A percentile compares a stretch with the other conserved stretches of the same genome.
Evolutionary conservation across 2,329 filamentous ascomycete species (phyloP).

Genomic region (Fusarium sp.): DNA sequence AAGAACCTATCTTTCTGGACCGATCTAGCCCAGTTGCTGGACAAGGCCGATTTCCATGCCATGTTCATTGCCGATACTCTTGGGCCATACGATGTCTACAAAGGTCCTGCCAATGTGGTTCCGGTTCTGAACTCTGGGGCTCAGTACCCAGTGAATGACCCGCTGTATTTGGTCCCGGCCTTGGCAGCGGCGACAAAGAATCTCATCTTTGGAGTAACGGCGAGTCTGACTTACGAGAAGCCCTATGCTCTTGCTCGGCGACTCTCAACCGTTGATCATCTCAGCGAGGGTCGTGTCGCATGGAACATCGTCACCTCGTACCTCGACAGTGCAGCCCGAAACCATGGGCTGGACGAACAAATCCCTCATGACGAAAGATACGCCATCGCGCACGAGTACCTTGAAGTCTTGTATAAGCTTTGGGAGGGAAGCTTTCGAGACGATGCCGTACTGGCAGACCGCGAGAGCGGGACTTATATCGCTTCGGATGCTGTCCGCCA

Average conservation of each 20-base stretch:
- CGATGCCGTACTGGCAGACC: neutral
- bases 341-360: neutral
- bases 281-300: slow-evolving; percentile 51
- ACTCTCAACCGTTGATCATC: slow-evolving; percentile 52
- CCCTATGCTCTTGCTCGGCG: slow-evolving; percentile 51
- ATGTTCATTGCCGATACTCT: slow-evolving; percentile 41
- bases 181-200: slow-evolving; percentile 60
- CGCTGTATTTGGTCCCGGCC: neutral
- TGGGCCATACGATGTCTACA: neutral
- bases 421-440: neutral
- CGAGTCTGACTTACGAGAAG: slow-evolving; percentile 51
- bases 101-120: neutral
- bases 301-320: slow-evolving; percentile 66
- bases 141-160: neutral
- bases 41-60: slow-evolving; percentile 59
- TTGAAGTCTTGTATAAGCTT: neutral
- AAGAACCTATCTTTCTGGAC: slow-evolving; percentile 57
- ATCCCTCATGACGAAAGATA: neutral
- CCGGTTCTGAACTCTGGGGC: neutral
- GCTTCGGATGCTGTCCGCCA: slow-evolving; percentile 50
- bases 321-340: slow-evolving; percentile 56
- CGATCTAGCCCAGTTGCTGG: slow-evolving; percentile 59
- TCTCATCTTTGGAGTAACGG: slow-evolving; percentile 54
- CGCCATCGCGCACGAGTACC: neutral
- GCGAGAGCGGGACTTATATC: slow-evolving; percentile 41